Conservation (phyloP, 2,329 filamentous ascomycete genomes). For the Sphaerulina vaccinii region DNA sequence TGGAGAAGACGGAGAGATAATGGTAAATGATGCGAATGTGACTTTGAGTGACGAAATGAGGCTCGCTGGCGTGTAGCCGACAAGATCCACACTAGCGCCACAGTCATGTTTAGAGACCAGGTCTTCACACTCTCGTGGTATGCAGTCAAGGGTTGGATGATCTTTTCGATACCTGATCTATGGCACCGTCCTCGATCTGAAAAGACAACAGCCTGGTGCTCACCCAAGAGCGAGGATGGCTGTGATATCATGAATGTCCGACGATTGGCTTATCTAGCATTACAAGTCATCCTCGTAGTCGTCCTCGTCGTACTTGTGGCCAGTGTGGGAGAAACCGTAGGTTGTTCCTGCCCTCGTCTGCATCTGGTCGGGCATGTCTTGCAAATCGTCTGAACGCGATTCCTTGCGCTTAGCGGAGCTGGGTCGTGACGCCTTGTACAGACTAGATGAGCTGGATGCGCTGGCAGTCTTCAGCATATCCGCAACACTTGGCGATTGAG, state of each 20-base stretch:
- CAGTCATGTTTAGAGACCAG: not conserved
- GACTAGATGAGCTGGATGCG: not conserved
- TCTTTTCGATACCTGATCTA: no score
- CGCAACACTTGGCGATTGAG: not conserved
- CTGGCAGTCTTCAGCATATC: not conserved
- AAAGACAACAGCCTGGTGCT: no score
- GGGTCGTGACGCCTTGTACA: not conserved
- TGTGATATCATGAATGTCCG: no score
- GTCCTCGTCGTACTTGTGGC: no score
- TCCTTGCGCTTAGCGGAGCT: not conserved
- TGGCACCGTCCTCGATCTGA: no score
- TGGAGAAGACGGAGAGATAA: not conserved
- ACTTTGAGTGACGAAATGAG: not conserved
- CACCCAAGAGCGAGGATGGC: no score
- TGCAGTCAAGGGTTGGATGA: not conserved
- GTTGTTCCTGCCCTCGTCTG: not conserved
- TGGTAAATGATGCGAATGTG: not conserved
- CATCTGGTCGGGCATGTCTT: not conserved
- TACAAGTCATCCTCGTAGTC: no score
- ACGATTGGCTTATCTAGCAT: no score
- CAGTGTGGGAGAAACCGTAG: no score
- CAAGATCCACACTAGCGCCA: not conserved
- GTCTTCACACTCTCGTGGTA: not conserved
- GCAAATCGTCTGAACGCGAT: not conserved
- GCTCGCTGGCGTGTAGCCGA: not conserved